Conservation (phyloP, 2,329 filamentous ascomycete species). For the Talaromyces sp. region DNA sequence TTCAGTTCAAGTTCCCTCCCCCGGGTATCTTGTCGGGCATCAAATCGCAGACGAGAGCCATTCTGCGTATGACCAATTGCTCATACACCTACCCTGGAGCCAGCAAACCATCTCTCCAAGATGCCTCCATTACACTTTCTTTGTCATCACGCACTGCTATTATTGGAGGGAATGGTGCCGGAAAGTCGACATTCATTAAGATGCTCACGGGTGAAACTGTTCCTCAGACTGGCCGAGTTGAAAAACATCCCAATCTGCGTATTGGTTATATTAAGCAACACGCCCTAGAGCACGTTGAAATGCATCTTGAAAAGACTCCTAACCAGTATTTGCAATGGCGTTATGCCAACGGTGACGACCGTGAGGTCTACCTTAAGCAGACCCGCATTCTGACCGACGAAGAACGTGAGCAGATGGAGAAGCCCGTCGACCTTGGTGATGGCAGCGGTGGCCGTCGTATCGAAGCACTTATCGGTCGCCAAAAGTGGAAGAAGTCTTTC, state of each 20-base stretch:
- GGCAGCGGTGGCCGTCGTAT: constrained; percentile 72
- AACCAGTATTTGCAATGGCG: constrained; percentile 99
- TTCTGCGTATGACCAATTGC: constrained; percentile 89
- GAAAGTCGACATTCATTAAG: constrained; percentile 98
- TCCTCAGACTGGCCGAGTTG: constrained; percentile 76
- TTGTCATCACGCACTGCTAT: constrained; percentile 92
- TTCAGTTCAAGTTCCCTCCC: constrained; percentile 97
- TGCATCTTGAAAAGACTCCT: constrained; percentile 98
- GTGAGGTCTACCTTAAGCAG: constrained; percentile 96
- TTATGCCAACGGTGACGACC: constrained; percentile 93
- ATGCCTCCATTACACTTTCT: constrained; percentile 81
- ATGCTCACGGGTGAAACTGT: constrained; percentile 88
- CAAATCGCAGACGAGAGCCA: constrained; percentile 89
- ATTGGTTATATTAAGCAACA: constrained; percentile 99
- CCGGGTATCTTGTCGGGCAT: constrained; percentile 92
- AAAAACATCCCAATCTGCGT: constrained; percentile 97
- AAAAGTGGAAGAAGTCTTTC: constrained; percentile 99
- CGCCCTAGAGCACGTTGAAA: constrained; percentile 96
- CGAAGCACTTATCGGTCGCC: constrained; percentile 86
- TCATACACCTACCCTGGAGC: constrained; percentile 91
- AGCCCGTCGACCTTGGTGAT: constrained; percentile 76
- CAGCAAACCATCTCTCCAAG: constrained; percentile 76
- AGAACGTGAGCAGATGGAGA: constrained; percentile 88
- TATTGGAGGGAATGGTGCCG: constrained; percentile 94
- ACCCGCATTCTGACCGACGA: constrained; percentile 81